Percentiles rank a stretch among this genome's conserved stretches.
phyloP scores from a whole-genome alignment of 257 asterid species.

The Solanum boliviense region DNA sequence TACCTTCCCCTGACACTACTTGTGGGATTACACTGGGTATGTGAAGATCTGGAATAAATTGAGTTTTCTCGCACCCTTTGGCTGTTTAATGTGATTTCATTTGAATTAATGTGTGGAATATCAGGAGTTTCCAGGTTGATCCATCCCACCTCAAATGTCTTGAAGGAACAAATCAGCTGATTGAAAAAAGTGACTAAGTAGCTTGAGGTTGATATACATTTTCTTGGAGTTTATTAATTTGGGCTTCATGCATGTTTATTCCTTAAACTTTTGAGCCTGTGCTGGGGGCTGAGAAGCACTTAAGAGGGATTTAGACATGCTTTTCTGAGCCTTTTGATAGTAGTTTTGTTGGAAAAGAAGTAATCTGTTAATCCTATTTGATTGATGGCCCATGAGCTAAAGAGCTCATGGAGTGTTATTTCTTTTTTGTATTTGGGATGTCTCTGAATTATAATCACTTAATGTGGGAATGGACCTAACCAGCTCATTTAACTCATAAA shows the following conservation, averaged over 20 bases:
- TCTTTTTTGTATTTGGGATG: background rate
- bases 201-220: background rate
- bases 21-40: background rate
- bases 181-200: background rate
- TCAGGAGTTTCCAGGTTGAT: background rate
- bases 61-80: background rate
- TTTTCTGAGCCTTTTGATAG: background rate
- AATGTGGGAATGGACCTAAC: background rate
- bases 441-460: background rate
- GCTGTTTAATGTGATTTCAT: background rate
- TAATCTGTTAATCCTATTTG: background rate
- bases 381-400: background rate
- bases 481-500: background rate
- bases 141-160: background rate
- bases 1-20: background rate
- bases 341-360: background rate
- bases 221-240: background rate
- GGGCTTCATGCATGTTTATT: background rate
- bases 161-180: background rate
- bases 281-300: background rate
- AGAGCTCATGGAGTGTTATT: background rate
- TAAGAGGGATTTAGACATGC: background rate
- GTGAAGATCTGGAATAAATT: background rate
- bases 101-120: background rate
- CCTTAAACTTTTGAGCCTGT: background rate